These are phyloP conservation scores for Penicillium crystallinum DNA, from an alignment of 495 filamentous ascomycete genomes.

Conservation along the genomic window DNA sequence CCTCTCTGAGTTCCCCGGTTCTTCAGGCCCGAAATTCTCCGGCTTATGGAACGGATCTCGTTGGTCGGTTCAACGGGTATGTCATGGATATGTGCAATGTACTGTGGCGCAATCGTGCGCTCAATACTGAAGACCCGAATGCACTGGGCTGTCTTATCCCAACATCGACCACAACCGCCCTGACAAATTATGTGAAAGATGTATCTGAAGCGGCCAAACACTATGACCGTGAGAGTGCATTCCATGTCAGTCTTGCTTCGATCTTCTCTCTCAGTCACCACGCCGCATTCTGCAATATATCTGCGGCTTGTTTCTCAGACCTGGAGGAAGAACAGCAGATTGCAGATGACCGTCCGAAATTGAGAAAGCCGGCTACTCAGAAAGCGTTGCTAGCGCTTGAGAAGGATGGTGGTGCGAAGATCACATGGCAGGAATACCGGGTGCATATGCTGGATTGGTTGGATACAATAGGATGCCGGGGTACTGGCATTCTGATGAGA, in stretches of 20 bases:
- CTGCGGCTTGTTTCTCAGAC: conserved; percentile 58
- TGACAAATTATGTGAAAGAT: conserved; percentile 46
- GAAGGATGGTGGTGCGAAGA: conserved; percentile 61
- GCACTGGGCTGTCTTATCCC: conserved; percentile 68
- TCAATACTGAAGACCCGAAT: conserved; percentile 62
- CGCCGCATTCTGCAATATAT: conserved; percentile 57
- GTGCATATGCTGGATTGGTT: conserved; percentile 68
- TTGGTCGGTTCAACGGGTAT: conserved; percentile 75
- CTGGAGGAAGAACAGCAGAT: conserved; percentile 58
- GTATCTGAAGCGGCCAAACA: conserved; percentile 29
- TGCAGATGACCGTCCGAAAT: conserved; percentile 43
- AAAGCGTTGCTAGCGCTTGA: conserved; percentile 56
- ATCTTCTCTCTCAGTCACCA: conserved; percentile 70
- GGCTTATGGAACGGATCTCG: conserved; percentile 44
- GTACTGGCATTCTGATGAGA: conserved; percentile 70
- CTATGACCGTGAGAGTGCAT: conserved; percentile 36
- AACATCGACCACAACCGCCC: conserved; percentile 33
- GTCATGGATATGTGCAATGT: conserved; percentile 89
- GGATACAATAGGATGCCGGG: conserved; percentile 57
- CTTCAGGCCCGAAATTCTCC: conserved; percentile 28
- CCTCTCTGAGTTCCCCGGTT: conserved; percentile 44
- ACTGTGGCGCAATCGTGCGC: conserved; percentile 73
- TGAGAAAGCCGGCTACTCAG: conserved; percentile 76
- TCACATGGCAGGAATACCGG: conserved; percentile 71
- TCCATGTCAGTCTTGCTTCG: conserved; percentile 43